These are phyloP conservation scores for Suhomyces atakaporum DNA, from an alignment of 1,139 yeast species.

Conservation along the genomic window DNA sequence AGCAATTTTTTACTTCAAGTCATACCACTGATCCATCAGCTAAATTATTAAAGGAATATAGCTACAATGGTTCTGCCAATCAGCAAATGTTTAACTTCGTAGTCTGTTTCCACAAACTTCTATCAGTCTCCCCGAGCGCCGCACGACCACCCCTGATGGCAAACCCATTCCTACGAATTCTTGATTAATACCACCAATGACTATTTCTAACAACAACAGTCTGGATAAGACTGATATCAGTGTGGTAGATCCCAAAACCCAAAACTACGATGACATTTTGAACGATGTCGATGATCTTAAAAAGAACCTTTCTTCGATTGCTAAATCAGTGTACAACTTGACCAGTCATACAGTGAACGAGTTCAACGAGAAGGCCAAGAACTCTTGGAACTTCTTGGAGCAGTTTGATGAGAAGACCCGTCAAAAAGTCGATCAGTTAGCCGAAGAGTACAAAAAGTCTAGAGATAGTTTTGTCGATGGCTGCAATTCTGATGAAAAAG, in stretches of 20 bases:
- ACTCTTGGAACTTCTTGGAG: slow-evolving; percentile 7
- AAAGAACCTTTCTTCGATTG: slow-evolving; percentile 19
- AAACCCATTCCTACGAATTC: background rate
- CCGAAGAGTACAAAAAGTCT: slow-evolving; percentile 2
- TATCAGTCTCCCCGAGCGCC: too few species aligned
- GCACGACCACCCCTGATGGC: slow-evolving; percentile 1
- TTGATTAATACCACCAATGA: background rate
- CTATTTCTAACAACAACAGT: background rate
- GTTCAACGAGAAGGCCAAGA: slow-evolving; percentile 26
- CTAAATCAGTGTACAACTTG: slow-evolving; percentile 22
- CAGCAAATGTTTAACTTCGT: too few species aligned
- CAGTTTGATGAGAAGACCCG: slow-evolving; percentile 8
- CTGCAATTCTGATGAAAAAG: slow-evolving; percentile 2
- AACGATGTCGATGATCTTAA: slow-evolving; percentile 23
- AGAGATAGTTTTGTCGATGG: background rate
- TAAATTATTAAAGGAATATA: too few species aligned
- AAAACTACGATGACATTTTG: slow-evolving; percentile 20
- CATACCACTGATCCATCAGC: too few species aligned
- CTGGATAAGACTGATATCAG: background rate
- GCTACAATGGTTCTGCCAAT: too few species aligned
- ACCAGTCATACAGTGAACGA: slow-evolving; percentile 29
- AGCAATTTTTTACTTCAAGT: too few species aligned
- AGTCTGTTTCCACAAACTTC: too few species aligned
- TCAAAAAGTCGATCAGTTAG: slow-evolving; percentile 4
- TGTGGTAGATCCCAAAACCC: slow-evolving; percentile 1